A percentile compares a stretch with the other conserved stretches of the same genome.
Conservation (phyloP, 2,329 filamentous ascomycete genomes). For the Ambrosiella cleistominuta region DNA sequence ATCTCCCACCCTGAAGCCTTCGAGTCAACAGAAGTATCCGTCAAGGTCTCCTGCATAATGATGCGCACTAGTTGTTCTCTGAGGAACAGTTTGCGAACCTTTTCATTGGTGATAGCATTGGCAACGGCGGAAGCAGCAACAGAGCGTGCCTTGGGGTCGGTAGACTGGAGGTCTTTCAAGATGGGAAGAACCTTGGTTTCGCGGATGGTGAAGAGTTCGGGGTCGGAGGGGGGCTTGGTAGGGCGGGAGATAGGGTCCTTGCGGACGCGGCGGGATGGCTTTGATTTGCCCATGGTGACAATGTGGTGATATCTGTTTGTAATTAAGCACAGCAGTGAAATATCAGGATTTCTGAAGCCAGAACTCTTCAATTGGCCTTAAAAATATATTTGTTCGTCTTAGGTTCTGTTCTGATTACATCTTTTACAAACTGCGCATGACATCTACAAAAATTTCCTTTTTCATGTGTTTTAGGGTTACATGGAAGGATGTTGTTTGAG, state of each 20-base stretch:
- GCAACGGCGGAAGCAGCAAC: slow-evolving; percentile 41
- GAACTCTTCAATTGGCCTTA: not conserved
- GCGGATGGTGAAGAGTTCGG: slow-evolving; percentile 44
- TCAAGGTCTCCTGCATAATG: slow-evolving; percentile 45
- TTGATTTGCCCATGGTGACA: slow-evolving; percentile 39
- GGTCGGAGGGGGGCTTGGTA: slow-evolving; percentile 43
- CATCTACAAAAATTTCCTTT: too few species aligned
- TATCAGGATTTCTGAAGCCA: not conserved
- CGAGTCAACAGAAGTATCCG: slow-evolving; percentile 44
- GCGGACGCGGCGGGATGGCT: slow-evolving; percentile 33
- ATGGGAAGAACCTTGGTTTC: slow-evolving; percentile 47
- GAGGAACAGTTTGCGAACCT: slow-evolving; percentile 46
- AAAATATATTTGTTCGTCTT: not conserved
- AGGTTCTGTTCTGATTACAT: not conserved
- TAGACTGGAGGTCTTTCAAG: slow-evolving; percentile 39
- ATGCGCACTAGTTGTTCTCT: slow-evolving; percentile 48
- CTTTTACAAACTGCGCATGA: not conserved
- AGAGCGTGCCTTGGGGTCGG: slow-evolving; percentile 41
- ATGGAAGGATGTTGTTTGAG: not conserved
- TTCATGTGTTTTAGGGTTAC: not conserved
- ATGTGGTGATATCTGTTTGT: not conserved
- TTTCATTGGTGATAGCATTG: slow-evolving; percentile 43
- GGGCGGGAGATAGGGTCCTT: slow-evolving; percentile 38
- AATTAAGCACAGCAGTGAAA: not conserved
- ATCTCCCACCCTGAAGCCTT: slow-evolving; percentile 52